Evolutionary conservation across 345 rosid genomes (phyloP).

Genomic region (Salix koriyanagi): DNA sequence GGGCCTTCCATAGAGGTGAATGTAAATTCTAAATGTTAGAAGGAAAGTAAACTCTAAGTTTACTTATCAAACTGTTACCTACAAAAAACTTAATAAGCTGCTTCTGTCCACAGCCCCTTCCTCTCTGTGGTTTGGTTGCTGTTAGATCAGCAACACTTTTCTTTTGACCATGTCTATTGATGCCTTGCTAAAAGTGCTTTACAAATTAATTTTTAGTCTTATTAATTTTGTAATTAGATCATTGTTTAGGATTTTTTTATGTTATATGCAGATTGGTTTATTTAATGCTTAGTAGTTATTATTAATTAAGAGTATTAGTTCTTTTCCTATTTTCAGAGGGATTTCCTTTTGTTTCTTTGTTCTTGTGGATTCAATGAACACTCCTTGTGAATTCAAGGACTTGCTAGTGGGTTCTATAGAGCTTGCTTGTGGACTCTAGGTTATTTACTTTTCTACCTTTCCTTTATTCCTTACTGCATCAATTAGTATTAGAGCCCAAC

Average conservation of each 20-base stretch:
- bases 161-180: not conserved
- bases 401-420: no score
- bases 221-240: not conserved
- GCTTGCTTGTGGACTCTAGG: no score
- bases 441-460: no score
- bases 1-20: slow-evolving; percentile 97
- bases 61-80: not conserved
- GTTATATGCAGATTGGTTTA: not conserved
- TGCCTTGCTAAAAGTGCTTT: not conserved
- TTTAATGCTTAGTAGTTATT: not conserved
- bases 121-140: not conserved
- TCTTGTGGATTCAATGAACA: not conserved
- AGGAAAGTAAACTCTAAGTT: not conserved
- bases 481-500: no score
- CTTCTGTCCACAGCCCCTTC: not conserved
- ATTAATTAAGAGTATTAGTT: not conserved
- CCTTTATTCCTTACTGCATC: no score
- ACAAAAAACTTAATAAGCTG: not conserved
- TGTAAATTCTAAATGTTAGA: not conserved
- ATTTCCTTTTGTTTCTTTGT: not conserved
- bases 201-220: not conserved
- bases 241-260: not conserved
- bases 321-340: not conserved
- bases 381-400: no score
- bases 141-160: not conserved